Base-by-base conservation (phyloP, 2,329 filamentous ascomycete species). In the Alternaria infectoria region DNA sequence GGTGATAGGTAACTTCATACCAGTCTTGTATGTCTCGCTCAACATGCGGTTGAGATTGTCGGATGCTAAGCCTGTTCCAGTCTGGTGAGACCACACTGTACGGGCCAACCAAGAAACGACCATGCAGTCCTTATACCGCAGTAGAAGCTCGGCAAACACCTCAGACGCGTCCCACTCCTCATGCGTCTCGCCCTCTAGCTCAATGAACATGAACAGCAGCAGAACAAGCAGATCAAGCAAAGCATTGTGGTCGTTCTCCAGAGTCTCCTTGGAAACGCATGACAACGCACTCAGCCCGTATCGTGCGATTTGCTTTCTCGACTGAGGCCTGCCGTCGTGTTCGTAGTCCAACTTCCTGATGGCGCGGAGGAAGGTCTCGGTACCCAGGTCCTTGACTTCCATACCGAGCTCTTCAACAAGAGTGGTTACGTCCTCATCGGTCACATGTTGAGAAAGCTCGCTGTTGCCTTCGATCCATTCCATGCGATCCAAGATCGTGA, bases 191-290 rank as follows among this genome's bases (percentile, higher is more conserved):
- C 90, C 89, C 68, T 89, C 87, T 43, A 90, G 90, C 77, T 96
- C 91, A 5, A 72, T 62, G 45, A 74, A 74, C 85, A 98, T 91
- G 78, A 97, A 93, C 10, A 96, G 86, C 15, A 97, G 85, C 7
- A 99, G 85, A 3, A 96, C 86, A 3, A 98, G 83, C 61, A 98
- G 87, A 74, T 95, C 93, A 66, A 96, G 89, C 54, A 96, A 88
- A 9, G 96, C 84, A 63, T 88, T 88, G 81, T 89, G 90, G 63
- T 91, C 90, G 30, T 92, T 81, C 54, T 91, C 86, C 7, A 96
- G 86, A 12, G 88, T 90, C 75, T 98, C 93, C 74, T 95, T 91
- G 0, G 92, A 89, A 7, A 93, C 90, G 65, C 89, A 90, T 11
- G 97, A 87, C 13, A 93, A 84, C 2, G 93, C 82, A 69, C 89